phyloP scores from a whole-genome alignment of 805 yeast genomes.

The Cyberlindnera maritima region DNA sequence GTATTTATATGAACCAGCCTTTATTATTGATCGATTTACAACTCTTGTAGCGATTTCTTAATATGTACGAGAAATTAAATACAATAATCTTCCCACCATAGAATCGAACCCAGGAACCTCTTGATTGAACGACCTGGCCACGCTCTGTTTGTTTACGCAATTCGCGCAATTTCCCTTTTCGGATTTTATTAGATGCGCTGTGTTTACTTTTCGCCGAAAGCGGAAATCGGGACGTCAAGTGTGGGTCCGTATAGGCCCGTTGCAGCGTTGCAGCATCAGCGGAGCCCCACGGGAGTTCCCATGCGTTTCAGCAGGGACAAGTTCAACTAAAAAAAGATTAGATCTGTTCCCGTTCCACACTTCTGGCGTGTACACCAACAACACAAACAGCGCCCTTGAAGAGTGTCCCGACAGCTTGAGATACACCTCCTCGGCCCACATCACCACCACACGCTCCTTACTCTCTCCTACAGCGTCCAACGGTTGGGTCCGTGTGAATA shows the following conservation, averaged over 20 bases:
- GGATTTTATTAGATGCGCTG: conserved; percentile 8
- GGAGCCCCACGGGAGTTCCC: background rate
- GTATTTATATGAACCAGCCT: no score
- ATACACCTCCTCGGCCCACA: background rate
- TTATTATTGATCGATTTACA: no score
- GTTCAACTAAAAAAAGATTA: background rate
- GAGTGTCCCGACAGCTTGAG: background rate
- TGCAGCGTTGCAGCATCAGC: background rate
- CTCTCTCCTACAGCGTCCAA: conserved; percentile 13
- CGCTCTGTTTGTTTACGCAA: background rate
- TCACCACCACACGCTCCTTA: background rate
- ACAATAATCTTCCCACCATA: no score
- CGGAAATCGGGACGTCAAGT: conserved; percentile 1
- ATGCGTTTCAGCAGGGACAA: background rate
- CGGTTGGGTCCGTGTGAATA: conserved; percentile 15
- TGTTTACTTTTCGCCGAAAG: conserved; percentile 15
- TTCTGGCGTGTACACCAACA: background rate
- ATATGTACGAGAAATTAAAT: no score
- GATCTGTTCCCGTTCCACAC: background rate
- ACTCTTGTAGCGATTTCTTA: no score
- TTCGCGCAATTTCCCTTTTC: conserved; percentile 4
- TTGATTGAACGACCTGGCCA: background rate
- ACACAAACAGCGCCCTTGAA: background rate
- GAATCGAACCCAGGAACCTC: background rate
- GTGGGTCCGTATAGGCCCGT: background rate